Percentiles rank a stretch among this genome's conserved stretches.
Evolutionary conservation across 2,329 filamentous ascomycete species (phyloP).

Genomic region (Aspergillus viridinutans): DNA sequence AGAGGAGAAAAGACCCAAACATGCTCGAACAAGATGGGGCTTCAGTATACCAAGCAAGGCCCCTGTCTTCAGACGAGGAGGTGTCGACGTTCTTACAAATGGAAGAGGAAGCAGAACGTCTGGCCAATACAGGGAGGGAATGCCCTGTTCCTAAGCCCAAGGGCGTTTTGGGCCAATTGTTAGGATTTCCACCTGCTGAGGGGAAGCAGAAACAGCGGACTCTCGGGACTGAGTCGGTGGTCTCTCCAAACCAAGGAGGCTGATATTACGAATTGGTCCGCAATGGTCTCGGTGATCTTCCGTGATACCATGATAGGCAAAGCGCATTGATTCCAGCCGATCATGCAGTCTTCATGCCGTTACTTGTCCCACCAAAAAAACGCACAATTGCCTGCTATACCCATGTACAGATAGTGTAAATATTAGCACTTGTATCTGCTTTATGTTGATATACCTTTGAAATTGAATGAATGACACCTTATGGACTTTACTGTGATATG

Average conservation of each 20-base stretch:
- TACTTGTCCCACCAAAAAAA: neutral
- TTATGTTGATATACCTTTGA: slow-evolving; percentile 1
- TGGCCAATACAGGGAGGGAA: slow-evolving; percentile 57
- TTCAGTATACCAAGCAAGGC: slow-evolving; percentile 11
- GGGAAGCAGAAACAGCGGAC: slow-evolving; percentile 13
- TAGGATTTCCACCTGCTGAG: slow-evolving; percentile 59
- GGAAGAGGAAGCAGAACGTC: slow-evolving; percentile 36
- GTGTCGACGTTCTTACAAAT: slow-evolving; percentile 42
- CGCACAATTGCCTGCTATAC: slow-evolving; percentile 14
- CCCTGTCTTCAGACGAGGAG: slow-evolving; percentile 34
- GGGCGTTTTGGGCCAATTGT: slow-evolving; percentile 69
- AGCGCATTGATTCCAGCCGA: neutral
- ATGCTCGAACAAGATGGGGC: slow-evolving; percentile 10
- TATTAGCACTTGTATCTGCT: slow-evolving; percentile 5
- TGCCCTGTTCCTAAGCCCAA: slow-evolving; percentile 91
- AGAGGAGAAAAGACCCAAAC: slow-evolving; percentile 32
- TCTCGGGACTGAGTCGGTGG: slow-evolving; percentile 7
- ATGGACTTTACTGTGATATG: neutral
- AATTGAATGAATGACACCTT: neutral
- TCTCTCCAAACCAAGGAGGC: neutral
- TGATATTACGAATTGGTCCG: neutral
- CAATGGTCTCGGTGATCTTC: neutral
- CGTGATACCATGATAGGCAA: neutral
- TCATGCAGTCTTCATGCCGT: neutral
- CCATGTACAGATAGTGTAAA: slow-evolving; percentile 19